These are phyloP conservation scores for Ambrosia hybrid DNA, from an alignment of 140 eudicot species.

Conservation along the genomic window DNA sequence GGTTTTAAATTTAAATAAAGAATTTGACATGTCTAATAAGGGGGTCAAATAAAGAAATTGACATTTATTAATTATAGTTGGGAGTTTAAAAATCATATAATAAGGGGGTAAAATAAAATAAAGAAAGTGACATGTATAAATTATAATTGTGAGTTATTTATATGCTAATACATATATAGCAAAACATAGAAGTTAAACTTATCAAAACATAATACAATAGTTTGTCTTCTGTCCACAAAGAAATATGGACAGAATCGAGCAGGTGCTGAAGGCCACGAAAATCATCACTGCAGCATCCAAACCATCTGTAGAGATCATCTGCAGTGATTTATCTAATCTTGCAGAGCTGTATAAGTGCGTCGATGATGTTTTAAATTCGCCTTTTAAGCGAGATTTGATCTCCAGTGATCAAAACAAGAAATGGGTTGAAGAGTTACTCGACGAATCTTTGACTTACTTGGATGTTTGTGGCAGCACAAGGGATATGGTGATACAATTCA, in stretches of 20 bases:
- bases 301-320: constrained; percentile 25
- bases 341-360: constrained; percentile 31
- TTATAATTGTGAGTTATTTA: not conserved
- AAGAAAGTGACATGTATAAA: too few species aligned
- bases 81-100: too few species aligned
- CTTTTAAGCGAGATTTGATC: constrained; percentile 31
- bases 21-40: too few species aligned
- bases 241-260: constrained; percentile 40
- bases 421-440: constrained; percentile 36
- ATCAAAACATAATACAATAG: constrained; percentile 9
- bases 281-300: constrained; percentile 21
- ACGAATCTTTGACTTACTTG: constrained; percentile 38
- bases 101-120: too few species aligned
- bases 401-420: constrained; percentile 32
- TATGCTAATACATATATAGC: constrained; percentile 28
- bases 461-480: constrained; percentile 37
- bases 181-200: constrained; percentile 1
- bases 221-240: constrained; percentile 1
- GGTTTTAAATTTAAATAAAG: too few species aligned
- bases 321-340: constrained; percentile 27
- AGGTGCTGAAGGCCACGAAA: constrained; percentile 32
- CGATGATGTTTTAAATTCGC: constrained; percentile 26
- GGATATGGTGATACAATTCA: constrained; percentile 36
- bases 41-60: too few species aligned
- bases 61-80: too few species aligned